Evolutionary conservation across 257 asterid species (phyloP), one percentile per base, ranked within the genome.

Genomic region (Solanum chaucha): DNA sequence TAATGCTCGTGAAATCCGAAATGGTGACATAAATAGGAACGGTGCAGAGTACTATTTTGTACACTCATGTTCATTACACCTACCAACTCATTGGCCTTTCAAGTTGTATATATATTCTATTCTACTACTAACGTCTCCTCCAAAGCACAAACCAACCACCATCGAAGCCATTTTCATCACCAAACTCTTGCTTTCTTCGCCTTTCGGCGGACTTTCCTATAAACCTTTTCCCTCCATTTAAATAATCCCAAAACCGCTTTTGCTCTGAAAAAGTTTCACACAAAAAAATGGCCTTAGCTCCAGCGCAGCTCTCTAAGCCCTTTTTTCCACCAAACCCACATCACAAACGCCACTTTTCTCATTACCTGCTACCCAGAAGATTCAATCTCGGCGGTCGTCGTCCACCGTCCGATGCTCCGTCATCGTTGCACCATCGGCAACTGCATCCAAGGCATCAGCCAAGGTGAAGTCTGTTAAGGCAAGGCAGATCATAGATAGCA

Each of bases 401-500:
- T 89, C 88, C 86, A 74, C 88, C 14, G 88, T 95, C 88, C 93
- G 94, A n/a, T 89, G 93, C 89, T 94, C 98, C 89, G 89, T 92
- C 70, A 89, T 94, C 65, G 90, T 88, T 36, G 92, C 96, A 26
- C 91, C 95, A 1, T 86, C 95, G 9, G 35, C 92, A 4, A 19
- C 93, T 72, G 90, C 81, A 4, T 87, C 90, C 6, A 44, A 88
- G 24, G 89, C 88, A 86, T 88, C 94, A 8, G 80, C 83, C 48
- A 93, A 90, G 89, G 91, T 97, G 36, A 95, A 95, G 90, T 89
- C 90, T 19, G 94, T 97, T 41, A 95, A 92, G 88, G 99, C 98
- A 8, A 92, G 99, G 85, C 99, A 97, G 98, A 97, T 97, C 92
- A 91, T 95, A 40, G 99, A 97, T 88, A 97, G 99, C 94, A 93